Evolutionary conservation across 2,329 filamentous ascomycete genomes (phyloP).

Genomic region (Talaromyces amestolkiae): DNA sequence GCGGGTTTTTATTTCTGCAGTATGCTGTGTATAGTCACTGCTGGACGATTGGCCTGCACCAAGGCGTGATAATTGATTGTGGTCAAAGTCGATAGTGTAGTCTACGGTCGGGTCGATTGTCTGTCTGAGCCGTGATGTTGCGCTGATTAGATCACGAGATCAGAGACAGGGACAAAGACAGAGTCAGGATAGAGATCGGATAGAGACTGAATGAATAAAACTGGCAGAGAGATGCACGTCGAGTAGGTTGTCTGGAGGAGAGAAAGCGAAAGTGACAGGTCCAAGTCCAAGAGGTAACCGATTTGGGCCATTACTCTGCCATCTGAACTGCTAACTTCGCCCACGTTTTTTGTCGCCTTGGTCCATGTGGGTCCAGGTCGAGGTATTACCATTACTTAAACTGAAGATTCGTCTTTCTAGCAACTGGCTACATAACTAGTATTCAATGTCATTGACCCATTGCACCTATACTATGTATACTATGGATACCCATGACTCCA

Average conservation of each 20-base stretch:
- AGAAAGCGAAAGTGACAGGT: not conserved
- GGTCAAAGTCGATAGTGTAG: not conserved
- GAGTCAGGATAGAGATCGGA: too few species aligned
- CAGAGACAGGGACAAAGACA: not conserved
- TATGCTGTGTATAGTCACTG: too few species aligned
- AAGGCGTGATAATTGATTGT: not conserved
- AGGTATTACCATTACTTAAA: not conserved
- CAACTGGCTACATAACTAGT: too few species aligned
- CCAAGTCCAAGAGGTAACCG: not conserved
- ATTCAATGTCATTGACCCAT: too few species aligned
- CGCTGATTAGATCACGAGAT: not conserved
- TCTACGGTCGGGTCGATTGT: not conserved
- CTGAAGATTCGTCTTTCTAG: not conserved
- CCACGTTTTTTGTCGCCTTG: slow-evolving; percentile 15
- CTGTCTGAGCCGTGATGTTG: not conserved
- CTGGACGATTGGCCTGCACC: not conserved
- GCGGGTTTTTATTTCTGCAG: not conserved
- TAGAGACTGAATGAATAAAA: not conserved
- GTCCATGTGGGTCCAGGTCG: not conserved
- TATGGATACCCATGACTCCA: too few species aligned
- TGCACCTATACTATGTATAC: too few species aligned
- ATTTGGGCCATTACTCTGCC: slow-evolving; percentile 17
- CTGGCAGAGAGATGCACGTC: not conserved
- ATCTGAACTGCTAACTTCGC: not conserved
- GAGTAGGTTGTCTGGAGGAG: not conserved